These are phyloP conservation scores for Microthlaspi erraticum DNA, from an alignment of 345 rosid species.

Conservation along the genomic window DNA sequence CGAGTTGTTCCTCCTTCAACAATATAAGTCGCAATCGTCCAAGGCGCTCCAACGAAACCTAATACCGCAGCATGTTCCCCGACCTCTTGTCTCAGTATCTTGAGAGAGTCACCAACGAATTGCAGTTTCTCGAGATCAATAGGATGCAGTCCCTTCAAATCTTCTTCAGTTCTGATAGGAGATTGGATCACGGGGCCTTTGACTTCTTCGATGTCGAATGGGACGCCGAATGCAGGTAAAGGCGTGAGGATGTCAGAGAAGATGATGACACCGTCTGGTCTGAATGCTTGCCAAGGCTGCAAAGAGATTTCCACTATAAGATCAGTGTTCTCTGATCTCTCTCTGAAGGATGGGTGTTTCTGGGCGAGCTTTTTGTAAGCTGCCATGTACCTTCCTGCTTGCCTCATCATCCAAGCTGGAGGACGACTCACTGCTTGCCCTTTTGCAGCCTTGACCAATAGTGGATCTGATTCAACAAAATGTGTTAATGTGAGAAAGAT, in stretches of 20 bases:
- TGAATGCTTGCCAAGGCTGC: constrained; percentile 96
- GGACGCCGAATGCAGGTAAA: constrained; percentile 90
- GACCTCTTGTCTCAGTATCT: constrained; percentile 78
- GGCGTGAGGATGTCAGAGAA: constrained; percentile 98
- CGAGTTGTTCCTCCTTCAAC: constrained; percentile 92
- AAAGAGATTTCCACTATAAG: constrained; percentile 92
- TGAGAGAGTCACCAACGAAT: constrained; percentile 79
- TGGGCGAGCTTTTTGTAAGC: constrained; percentile 92
- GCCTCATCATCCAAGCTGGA: constrained; percentile 99
- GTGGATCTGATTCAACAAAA: constrained; percentile 59
- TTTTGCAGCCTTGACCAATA: constrained; percentile 90
- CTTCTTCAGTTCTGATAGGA: constrained; percentile 72
- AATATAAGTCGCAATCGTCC: constrained; percentile 93
- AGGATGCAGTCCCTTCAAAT: constrained; percentile 72
- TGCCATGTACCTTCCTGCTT: constrained; percentile 99
- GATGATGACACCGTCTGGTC: constrained; percentile 88
- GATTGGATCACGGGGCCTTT: constrained; percentile 86
- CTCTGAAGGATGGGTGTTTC: constrained; percentile 92
- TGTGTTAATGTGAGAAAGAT: constrained; percentile 8
- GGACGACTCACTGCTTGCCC: constrained; percentile 79
- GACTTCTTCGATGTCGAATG: constrained; percentile 91
- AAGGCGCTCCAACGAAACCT: constrained; percentile 95
- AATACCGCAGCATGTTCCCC: constrained; percentile 76
- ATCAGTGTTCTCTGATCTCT: constrained; percentile 94
- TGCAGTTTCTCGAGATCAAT: constrained; percentile 74